Evolutionary conservation across 306 rosid species (phyloP).

Genomic region (Quercus cerris): DNA sequence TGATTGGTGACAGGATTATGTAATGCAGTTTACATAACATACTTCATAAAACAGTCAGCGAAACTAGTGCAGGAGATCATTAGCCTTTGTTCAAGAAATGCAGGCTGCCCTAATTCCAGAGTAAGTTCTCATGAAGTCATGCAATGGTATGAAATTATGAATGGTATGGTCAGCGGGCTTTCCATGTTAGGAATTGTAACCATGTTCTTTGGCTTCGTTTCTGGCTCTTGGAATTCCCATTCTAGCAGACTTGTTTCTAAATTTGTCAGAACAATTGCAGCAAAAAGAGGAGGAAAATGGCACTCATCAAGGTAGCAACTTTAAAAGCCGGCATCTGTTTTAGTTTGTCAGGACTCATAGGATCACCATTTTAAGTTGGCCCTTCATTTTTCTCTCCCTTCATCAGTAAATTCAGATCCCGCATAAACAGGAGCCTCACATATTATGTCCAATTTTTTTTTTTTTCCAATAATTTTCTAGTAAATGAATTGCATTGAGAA

Average conservation of each 20-base stretch:
- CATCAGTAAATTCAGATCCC: background rate
- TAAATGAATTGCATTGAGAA: background rate
- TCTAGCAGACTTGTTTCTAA: conserved; percentile 40
- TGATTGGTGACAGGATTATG: no score
- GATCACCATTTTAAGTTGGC: background rate
- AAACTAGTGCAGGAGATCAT: no score
- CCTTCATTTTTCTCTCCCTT: background rate
- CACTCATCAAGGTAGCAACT: conserved; percentile 19
- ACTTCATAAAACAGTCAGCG: no score
- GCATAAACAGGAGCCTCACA: no score
- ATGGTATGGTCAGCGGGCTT: conserved; percentile 14
- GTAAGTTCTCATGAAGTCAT: no score
- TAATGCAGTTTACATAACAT: no score
- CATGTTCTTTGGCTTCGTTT: conserved; percentile 48
- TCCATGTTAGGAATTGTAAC: conserved; percentile 38
- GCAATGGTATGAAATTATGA: no score
- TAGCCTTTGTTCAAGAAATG: no score
- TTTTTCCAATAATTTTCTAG: no score
- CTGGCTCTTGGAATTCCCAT: conserved; percentile 50
- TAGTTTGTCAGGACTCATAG: background rate
- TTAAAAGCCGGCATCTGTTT: background rate
- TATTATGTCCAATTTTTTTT: no score
- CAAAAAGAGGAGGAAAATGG: conserved; percentile 29
- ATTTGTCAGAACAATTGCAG: conserved; percentile 38
- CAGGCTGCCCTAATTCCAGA: no score